Evolutionary conservation across 805 yeast genomes (phyloP), one percentile per base, ranked within the genome.

Genomic region (Jamesozyma gamospora): DNA sequence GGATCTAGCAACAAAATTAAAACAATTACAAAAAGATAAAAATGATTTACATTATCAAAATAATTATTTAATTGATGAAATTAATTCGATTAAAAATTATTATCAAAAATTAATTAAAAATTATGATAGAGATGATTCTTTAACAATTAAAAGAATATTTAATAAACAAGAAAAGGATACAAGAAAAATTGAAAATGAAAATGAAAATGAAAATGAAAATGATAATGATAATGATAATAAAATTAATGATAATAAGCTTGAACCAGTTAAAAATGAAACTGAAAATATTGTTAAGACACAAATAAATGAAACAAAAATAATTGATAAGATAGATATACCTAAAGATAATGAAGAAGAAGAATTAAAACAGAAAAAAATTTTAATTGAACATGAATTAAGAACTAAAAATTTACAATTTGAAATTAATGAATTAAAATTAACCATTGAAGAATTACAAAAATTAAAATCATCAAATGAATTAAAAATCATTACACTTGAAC

Each of bases 121-220:
- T 24, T 52, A 52, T 33, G 62, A 61, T 37, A 51, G 65, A 38
- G 52, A 55, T 16, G 59, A 55, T 21, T 59, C 64, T 13, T 40
- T 42, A n/a, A 57, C 58, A 0, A 48, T 60, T 12, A 48, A 52
- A 21, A 50, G 65, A 37, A 56, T 60, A 3, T 59, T 56, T 36
- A 50, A 56, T 25, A 48, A 48, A 34, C n/a, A n/a, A n/a, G 47
- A 50, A 11, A 42, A 44, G 12, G 41, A 34, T 13, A 28, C 30
- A 24, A n/a, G n/a, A n/a, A 30, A 19, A 13, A 4, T 12, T 29
- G 35, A 32, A 14, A 15, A 19, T 4, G 34, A 31, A 31, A 16
- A 16, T 16, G 16, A n/a, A 11, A 33, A 14, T 9, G 26, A 34
- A 13, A 28, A 33, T 7, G 29, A 16, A 15, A 19, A 16, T 16